Conservation (phyloP, 345 rosid genomes). For the Eucalyptus dawsonii region DNA sequence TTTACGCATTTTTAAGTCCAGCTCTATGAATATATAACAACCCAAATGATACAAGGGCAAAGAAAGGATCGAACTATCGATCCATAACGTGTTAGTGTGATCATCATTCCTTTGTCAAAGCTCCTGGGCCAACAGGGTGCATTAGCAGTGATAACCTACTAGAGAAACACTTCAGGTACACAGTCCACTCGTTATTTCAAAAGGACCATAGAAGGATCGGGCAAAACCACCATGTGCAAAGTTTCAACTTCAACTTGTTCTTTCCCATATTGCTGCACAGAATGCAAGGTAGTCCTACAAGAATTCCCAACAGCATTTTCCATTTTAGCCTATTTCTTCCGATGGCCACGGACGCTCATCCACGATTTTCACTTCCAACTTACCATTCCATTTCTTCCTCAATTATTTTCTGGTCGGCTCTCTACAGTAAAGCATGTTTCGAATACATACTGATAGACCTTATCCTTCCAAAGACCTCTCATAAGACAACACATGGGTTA, state of each 20-base stretch:
- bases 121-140: not conserved
- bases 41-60: not conserved
- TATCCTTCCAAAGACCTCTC: not conserved
- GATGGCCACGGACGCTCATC: not conserved
- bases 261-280: not conserved
- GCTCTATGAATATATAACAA: not conserved
- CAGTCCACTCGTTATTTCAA: not conserved
- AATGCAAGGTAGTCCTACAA: not conserved
- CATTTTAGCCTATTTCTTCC: not conserved
- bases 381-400: not conserved
- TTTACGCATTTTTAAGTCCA: not conserved
- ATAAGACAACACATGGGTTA: not conserved
- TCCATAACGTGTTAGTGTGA: not conserved
- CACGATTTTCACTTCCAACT: not conserved
- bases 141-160: not conserved
- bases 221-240: not conserved
- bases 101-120: not conserved
- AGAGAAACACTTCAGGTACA: not conserved
- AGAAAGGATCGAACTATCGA: not conserved
- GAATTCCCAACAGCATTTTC: not conserved
- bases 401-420: not conserved
- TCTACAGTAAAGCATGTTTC: not conserved
- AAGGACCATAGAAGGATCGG: not conserved
- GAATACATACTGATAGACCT: not conserved
- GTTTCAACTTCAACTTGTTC: not conserved